Evolutionary conservation across 495 filamentous ascomycete species (phyloP).

Genomic region (Aspergillus heteromorphus): DNA sequence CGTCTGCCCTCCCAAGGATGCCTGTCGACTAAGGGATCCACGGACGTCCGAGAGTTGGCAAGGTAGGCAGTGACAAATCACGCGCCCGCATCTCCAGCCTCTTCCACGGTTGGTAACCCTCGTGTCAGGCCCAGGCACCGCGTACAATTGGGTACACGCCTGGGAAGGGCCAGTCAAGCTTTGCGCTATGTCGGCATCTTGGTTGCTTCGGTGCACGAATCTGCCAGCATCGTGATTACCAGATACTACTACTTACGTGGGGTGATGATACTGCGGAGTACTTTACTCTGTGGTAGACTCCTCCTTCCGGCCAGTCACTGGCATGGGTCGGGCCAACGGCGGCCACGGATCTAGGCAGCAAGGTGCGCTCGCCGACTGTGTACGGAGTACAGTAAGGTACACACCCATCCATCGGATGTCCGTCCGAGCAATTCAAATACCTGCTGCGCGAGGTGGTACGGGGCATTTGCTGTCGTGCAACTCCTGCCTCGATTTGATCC

Average conservation of each 20-base stretch:
- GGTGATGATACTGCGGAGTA: neutral
- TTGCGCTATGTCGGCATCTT: neutral
- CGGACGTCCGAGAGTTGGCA: neutral
- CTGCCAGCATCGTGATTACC: neutral
- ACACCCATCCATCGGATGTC: too few relatives aligned
- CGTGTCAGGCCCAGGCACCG: slow-evolving; percentile 1
- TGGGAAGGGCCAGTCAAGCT: neutral
- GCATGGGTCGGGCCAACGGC: neutral
- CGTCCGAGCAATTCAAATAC: neutral
- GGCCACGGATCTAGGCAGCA: neutral
- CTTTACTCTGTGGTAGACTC: too few relatives aligned
- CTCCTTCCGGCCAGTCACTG: neutral
- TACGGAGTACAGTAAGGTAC: neutral
- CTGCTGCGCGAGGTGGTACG: neutral
- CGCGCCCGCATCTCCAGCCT: neutral
- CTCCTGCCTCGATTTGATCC: neutral
- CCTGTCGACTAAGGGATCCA: neutral
- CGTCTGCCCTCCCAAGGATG: slow-evolving; percentile 12
- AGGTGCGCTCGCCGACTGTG: neutral
- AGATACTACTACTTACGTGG: neutral
- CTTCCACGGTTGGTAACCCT: neutral
- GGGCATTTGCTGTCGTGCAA: neutral
- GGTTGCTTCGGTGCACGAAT: neutral
- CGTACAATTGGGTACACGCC: neutral
- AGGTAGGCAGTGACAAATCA: slow-evolving; percentile 1